phyloP scores from a whole-genome alignment of 768 basidiomycete species.

The Lactifluus rugatus region DNA sequence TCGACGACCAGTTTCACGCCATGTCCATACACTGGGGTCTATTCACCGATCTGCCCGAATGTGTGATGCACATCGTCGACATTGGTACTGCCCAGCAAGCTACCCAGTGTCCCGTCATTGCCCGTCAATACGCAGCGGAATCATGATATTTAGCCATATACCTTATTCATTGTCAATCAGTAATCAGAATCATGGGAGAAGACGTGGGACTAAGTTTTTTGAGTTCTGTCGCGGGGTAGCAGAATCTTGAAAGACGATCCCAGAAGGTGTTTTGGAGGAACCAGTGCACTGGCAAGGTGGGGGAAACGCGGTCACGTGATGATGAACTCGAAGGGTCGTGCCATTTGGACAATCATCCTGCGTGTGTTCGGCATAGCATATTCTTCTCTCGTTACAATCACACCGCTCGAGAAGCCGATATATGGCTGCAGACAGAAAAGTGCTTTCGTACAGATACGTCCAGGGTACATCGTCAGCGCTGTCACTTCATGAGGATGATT shows the following conservation, averaged over 20 bases:
- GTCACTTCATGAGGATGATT: constrained; percentile 7
- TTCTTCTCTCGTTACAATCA: too few species aligned
- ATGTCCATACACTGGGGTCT: background rate
- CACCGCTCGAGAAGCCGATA: background rate
- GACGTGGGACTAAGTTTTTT: too few species aligned
- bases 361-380: too few species aligned
- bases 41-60: background rate
- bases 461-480: constrained; percentile 8
- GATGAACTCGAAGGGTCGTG: background rate
- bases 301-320: constrained; percentile 8
- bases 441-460: constrained; percentile 12
- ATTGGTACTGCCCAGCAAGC: background rate
- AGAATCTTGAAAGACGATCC: too few species aligned
- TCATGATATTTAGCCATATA: too few species aligned
- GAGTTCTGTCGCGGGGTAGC: background rate
- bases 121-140: too few species aligned
- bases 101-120: background rate
- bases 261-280: too few species aligned
- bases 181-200: too few species aligned
- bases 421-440: constrained; percentile 3
- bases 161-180: background rate
- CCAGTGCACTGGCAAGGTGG: too few species aligned
- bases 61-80: background rate
- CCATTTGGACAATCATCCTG: too few species aligned
- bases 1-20: background rate